These are phyloP conservation scores for Globisporangium nagaii DNA, from an alignment of 352 stramenopile species.

Conservation along the genomic window DNA sequence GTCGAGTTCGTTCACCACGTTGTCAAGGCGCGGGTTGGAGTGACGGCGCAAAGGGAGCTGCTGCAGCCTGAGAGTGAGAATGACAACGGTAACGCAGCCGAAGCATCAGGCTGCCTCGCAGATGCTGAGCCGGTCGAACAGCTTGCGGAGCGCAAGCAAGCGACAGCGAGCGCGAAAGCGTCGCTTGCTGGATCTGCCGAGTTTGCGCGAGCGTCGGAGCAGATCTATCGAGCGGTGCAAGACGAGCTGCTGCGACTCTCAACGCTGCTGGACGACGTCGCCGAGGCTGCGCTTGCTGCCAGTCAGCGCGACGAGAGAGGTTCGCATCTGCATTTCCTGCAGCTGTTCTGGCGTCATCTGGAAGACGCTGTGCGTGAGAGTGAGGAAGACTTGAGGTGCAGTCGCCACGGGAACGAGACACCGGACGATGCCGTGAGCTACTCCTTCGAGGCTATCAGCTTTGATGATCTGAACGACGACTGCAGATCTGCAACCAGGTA, in stretches of 20 bases:
- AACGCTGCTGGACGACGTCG: neutral
- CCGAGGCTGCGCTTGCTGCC: neutral
- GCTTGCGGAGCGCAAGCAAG: neutral
- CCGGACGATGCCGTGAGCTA: constrained; percentile 9
- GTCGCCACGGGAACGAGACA: neutral
- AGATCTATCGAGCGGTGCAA: constrained; percentile 1
- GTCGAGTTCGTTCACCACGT: constrained; percentile 30
- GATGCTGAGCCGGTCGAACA: neutral
- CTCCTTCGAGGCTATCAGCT: constrained; percentile 34
- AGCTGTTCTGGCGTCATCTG: constrained; percentile 1
- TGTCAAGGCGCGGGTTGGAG: constrained; percentile 11
- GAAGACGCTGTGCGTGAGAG: neutral
- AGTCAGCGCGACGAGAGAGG: neutral
- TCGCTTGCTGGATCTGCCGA: neutral
- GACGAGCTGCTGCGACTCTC: constrained; percentile 5
- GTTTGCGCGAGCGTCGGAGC: neutral
- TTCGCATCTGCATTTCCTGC: neutral
- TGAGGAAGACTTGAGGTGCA: neutral
- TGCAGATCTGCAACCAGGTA: constrained; percentile 35
- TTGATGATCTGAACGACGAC: constrained; percentile 37
- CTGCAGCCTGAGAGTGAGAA: neutral
- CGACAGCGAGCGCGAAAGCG: neutral
- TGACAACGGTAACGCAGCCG: neutral
- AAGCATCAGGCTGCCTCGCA: neutral
- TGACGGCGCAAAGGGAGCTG: no score